Conservation (phyloP, 495 filamentous ascomycete genomes). For the Choiromyces venosus region DNA sequence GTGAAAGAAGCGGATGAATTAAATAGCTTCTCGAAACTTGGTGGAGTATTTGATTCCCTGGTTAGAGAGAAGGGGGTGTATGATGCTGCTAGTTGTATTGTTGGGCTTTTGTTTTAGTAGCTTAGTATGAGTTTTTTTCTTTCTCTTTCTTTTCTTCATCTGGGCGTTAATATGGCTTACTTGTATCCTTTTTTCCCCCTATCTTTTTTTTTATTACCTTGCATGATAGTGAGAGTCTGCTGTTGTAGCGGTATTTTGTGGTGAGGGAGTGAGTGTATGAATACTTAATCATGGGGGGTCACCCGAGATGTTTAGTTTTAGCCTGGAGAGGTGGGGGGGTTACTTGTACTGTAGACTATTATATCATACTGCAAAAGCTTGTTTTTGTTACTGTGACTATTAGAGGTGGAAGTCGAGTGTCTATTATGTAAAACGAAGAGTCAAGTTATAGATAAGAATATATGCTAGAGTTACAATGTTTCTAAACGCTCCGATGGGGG, state of each 20-base stretch:
- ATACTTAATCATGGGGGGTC: background rate
- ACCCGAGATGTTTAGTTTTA: background rate
- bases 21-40: constrained; percentile 15
- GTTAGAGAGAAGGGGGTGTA: constrained; percentile 24
- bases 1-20: constrained; percentile 24
- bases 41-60: constrained; percentile 11
- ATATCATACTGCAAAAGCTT: background rate
- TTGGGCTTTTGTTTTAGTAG: constrained; percentile 25
- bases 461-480: background rate
- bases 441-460: background rate
- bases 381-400: background rate
- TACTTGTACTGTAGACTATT: background rate
- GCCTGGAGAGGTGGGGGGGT: background rate
- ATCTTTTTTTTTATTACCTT: background rate
- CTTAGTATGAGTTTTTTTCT: background rate
- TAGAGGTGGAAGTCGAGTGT: background rate
- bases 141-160: background rate
- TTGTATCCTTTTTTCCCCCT: background rate
- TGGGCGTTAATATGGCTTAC: background rate
- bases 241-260: background rate
- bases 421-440: background rate
- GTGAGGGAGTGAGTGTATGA: background rate
- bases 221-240: background rate
- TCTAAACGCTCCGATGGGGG: too few species aligned
- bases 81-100: constrained; percentile 24